Base-by-base conservation (phyloP, 371 early-diverging fungal species). In the Zopfochytrium polystomum region DNA sequence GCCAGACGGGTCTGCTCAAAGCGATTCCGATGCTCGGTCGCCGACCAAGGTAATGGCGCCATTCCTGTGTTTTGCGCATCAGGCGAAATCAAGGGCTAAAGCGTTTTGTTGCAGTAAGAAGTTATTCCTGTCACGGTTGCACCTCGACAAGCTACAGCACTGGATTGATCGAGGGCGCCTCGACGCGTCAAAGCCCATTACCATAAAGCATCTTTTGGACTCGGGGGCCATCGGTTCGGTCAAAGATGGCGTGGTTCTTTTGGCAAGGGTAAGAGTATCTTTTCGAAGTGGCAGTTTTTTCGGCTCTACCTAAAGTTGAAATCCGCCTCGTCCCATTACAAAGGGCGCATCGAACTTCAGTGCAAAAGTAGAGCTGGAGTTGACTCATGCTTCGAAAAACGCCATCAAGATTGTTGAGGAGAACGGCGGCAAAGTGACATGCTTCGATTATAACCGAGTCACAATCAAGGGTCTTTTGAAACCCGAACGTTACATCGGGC, bases 161-260 rank as follows among this genome's bases (percentile, higher is more conserved):
- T 94, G 91, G 89, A 89, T 96, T 59, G 85, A 88, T 57, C 80
- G 76, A 0, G 93, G 93, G 15, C 83, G 96, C 30, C 69, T 97
- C 47, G 92, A 96, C 68, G 75, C 91, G 4, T 69, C 80, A 9
- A 81, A 89, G 60, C 75, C 85, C 2, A 93, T 97, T 58, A 93
- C 93, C 26, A 86, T 95, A 80, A 85, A 86, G 62, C 80, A 88
- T 30, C 84, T 96, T 20, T 73, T 85, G 55, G 83, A 87, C 18
- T 3, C 52, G 6, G n/a, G 59, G 3, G 80, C 88, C 71, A 82
- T 92, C 31, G 84, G 87, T 57, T 85, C 81, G 47, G 80, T 93
- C 52, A 82, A 87, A 63, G 92, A 94, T 66, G 96, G 95, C 25
- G 90, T 95, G 55, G 86, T 87, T 61, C 69, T 95, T 29, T 73